Conservation (phyloP, 352 stramenopile species). For the Pythium vanterpoolii region DNA sequence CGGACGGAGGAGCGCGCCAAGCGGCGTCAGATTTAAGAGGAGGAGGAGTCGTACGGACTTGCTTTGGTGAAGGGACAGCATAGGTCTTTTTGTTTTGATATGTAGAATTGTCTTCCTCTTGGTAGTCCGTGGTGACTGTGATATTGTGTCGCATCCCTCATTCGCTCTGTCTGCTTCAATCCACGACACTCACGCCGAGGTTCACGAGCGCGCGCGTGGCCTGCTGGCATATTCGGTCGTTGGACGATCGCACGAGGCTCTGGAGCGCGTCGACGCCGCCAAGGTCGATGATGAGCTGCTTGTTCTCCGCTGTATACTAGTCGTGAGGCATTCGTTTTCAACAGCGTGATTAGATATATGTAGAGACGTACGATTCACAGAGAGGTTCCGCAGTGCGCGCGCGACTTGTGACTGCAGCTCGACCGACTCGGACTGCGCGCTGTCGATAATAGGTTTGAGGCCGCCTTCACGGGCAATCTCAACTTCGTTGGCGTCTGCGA, state of each 20-base stretch:
- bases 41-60: neutral
- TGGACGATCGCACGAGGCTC: conserved; percentile 67
- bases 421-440: conserved; percentile 70
- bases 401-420: conserved; percentile 87
- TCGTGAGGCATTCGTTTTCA: too few species aligned
- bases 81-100: neutral
- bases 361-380: conserved; percentile 81
- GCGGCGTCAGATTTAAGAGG: conserved; percentile 69
- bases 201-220: conserved; percentile 86
- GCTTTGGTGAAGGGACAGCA: neutral
- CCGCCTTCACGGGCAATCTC: conserved; percentile 88
- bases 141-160: neutral
- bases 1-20: conserved; percentile 82
- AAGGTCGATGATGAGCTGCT: conserved; percentile 83
- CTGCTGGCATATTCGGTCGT: conserved; percentile 89
- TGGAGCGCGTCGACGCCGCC: conserved; percentile 81
- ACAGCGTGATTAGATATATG: neutral
- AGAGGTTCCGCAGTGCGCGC: conserved; percentile 92
- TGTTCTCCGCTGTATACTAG: conserved; percentile 78
- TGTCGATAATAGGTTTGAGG: conserved; percentile 89
- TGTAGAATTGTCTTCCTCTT: neutral
- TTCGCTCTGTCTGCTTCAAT: conserved; percentile 26
- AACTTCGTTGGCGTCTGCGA: conserved; percentile 88
- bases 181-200: conserved; percentile 81
- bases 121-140: neutral